Evolutionary conservation across 768 basidiomycete species (phyloP), one percentile per base, ranked within the genome.

Genomic region (Leccinum subgranulosum): DNA sequence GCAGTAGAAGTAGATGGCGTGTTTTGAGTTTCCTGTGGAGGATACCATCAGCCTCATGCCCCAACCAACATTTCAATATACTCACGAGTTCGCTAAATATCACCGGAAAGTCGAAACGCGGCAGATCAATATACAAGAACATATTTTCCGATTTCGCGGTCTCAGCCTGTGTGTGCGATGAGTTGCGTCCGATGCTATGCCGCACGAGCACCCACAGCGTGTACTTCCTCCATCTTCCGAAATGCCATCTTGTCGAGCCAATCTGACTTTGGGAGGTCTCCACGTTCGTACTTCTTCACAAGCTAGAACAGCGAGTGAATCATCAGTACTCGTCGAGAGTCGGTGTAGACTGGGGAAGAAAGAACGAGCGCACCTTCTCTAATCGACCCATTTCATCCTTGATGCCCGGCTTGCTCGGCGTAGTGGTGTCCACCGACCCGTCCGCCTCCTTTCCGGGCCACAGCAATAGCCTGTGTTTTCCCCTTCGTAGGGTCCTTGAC

Each of bases 181-280:
- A 49, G 41, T n/a, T 43, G 23, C 21, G 51, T 52, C 14, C 19
- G 43, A 60, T 28, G 12, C 50, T 5, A 56, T 31, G 54, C 48
- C 17, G 11, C 21, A 2, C 47, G 10, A 47, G 34, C 15, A 64
- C 87, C 56, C 69, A 94, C 95, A 3, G 92, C 85, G 69, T 98
- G 96, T 27, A 95, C 86, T 70, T 94, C 90, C 61, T 94, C 94
- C 81, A 98, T 96, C 76, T 90, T 92, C 48, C 95, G 79, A 75
- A 98, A 99, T 6, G 91, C 86, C 74, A 97, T 74, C 60, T 90
- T 88, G 69, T 98, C 95, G 7, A 98, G 76, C 97, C 97, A 99
- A 56, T 98, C 97, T 2, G 92, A 88, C 72, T 94, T 93, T 2
- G 89, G 84, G 29, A 99, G 79, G 70, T 98, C 97, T 0, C 94